These are phyloP conservation scores for Bombardia bombarda DNA, from an alignment of 495 filamentous ascomycete genomes.

Conservation along the genomic window DNA sequence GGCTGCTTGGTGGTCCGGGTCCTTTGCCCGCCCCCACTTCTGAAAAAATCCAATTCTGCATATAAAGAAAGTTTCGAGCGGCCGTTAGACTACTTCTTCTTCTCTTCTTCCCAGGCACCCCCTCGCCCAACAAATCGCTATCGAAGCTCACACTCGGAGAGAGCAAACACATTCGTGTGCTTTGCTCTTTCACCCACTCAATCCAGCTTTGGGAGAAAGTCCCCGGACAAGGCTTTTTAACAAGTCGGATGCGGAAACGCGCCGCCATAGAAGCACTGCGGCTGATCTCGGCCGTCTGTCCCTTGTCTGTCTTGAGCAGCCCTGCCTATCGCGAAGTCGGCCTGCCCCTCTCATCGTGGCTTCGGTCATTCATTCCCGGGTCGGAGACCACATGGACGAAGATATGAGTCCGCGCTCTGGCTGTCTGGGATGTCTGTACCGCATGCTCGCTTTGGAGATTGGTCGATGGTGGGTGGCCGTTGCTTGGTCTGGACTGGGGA, in stretches of 20 bases:
- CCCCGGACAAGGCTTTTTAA: conserved; percentile 76
- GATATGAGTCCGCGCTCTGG: conserved; percentile 76
- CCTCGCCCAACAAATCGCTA: conserved; percentile 99
- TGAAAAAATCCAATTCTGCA: neutral
- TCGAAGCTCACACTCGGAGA: conserved; percentile 98
- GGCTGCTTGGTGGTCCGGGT: no score
- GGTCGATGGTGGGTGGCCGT: conserved; percentile 31
- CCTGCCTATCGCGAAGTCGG: conserved; percentile 33
- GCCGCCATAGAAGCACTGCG: conserved; percentile 97
- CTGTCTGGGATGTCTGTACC: conserved; percentile 24
- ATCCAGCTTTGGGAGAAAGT: conserved; percentile 97
- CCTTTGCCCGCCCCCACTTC: conserved; percentile 2
- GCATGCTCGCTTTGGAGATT: conserved; percentile 30
- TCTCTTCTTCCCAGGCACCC: conserved; percentile 47
- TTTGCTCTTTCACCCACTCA: conserved; percentile 19
- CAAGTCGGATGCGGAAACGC: conserved; percentile 71
- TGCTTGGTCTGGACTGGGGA: conserved; percentile 29
- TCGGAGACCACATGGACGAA: conserved; percentile 58
- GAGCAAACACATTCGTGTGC: conserved; percentile 28
- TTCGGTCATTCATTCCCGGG: conserved; percentile 12
- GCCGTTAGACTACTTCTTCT: conserved; percentile 14
- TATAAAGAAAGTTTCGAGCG: conserved; percentile 18
- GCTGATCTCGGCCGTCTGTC: conserved; percentile 50
- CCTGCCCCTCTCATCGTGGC: conserved; percentile 1
- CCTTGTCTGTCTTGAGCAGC: conserved; percentile 45